Evolutionary conservation across 2,329 filamentous ascomycete species (phyloP).

Genomic region (Colletotrichum tropicale): DNA sequence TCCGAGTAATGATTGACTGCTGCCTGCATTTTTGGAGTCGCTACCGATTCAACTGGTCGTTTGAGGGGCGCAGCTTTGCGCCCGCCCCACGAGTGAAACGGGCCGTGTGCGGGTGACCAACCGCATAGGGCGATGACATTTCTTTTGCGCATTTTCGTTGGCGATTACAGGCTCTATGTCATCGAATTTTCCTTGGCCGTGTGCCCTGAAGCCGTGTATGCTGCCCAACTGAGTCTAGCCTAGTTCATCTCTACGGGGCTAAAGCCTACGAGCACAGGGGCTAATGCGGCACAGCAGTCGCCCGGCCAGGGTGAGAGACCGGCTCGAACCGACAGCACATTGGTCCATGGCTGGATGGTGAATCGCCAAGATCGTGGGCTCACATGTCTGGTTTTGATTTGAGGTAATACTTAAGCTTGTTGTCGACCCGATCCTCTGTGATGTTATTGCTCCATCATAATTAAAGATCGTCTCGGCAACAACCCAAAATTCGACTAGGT

Average conservation of each 20-base stretch:
- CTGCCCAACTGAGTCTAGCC: neutral
- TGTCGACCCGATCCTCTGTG: neutral
- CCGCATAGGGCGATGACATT: neutral
- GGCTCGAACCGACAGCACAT: neutral
- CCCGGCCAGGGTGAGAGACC: neutral
- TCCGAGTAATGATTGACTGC: neutral
- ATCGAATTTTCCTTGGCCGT: accelerated
- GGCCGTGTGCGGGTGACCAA: neutral
- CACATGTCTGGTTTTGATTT: neutral
- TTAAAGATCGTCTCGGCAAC: accelerated
- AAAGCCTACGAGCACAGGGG: neutral
- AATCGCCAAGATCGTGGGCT: neutral
- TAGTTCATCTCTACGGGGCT: neutral
- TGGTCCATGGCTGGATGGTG: neutral
- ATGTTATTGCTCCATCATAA: neutral
- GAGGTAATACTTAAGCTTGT: neutral
- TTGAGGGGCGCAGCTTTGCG: neutral
- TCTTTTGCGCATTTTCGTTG: neutral
- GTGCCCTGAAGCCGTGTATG: neutral
- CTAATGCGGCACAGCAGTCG: constrained; percentile 1
- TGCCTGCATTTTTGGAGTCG: neutral
- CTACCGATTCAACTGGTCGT: neutral
- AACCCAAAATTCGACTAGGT: neutral
- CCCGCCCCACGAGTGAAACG: neutral
- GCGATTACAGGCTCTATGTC: neutral